A percentile compares a stretch with the other conserved stretches of the same genome.
phyloP scores from a whole-genome alignment of 2,329 filamentous ascomycete species.

The Phialemonium atrogriseum region DNA sequence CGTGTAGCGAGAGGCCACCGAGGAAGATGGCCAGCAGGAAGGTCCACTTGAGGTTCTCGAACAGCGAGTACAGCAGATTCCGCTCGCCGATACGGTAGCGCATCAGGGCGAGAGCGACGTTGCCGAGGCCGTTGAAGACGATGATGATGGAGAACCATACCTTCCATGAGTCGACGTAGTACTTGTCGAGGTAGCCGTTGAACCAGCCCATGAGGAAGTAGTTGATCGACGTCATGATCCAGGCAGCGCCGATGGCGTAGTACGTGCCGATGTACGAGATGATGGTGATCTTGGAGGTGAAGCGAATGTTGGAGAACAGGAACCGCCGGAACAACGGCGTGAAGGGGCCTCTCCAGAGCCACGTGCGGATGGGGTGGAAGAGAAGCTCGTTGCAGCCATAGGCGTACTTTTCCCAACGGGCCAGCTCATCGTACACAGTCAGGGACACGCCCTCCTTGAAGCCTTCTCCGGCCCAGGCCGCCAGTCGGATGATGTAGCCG shows the following conservation, averaged over 20 bases:
- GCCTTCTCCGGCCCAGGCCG: constrained; percentile 64
- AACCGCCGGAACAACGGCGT: constrained; percentile 72
- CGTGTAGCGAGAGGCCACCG: constrained; percentile 71
- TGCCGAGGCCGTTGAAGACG: constrained; percentile 69
- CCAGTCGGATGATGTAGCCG: constrained; percentile 66
- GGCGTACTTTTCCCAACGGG: constrained; percentile 81
- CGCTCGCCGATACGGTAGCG: constrained; percentile 63
- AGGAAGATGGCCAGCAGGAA: constrained; percentile 71
- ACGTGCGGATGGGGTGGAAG: constrained; percentile 69
- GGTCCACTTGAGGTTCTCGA: constrained; percentile 67
- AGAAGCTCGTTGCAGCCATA: constrained; percentile 78
- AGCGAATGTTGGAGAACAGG: constrained; percentile 62
- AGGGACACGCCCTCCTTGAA: constrained; percentile 80
- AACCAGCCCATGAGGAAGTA: constrained; percentile 72
- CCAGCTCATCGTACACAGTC: constrained; percentile 77
- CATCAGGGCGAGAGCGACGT: constrained; percentile 63
- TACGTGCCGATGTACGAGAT: constrained; percentile 74
- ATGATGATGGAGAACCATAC: constrained; percentile 76
- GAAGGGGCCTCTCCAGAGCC: constrained; percentile 67
- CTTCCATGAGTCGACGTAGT: constrained; percentile 71
- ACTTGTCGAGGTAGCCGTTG: constrained; percentile 70
- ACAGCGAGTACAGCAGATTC: constrained; percentile 45
- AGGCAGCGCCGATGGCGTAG: constrained; percentile 69
- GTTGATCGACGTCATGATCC: constrained; percentile 64
- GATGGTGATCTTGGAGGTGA: constrained; percentile 69